Percentiles rank a stretch among this genome's conserved stretches.
These are phyloP conservation scores for Balakata baccata DNA, from an alignment of 345 rosid genomes.

Conservation along the genomic window DNA sequence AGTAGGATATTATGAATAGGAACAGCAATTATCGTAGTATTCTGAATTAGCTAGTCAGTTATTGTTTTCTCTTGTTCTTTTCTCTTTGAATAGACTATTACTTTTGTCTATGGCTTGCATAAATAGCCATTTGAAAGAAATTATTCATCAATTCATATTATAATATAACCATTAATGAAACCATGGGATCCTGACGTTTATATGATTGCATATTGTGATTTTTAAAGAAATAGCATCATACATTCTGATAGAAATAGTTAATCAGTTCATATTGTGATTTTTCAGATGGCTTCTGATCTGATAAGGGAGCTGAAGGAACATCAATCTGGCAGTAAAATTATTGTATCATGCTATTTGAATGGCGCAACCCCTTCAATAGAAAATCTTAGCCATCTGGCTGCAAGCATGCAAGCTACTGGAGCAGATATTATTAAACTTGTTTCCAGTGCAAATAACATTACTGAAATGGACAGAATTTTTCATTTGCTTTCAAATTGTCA, in stretches of 20 bases:
- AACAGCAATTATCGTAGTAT: too few species aligned
- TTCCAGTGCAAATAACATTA: slow-evolving; percentile 40
- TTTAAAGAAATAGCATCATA: too few species aligned
- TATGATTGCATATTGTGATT: slow-evolving; percentile 1
- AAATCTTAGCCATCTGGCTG: slow-evolving; percentile 40
- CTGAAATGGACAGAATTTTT: slow-evolving; percentile 45
- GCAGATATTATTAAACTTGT: slow-evolving; percentile 49
- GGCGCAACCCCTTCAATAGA: slow-evolving; percentile 39
- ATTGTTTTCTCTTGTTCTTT: too few species aligned
- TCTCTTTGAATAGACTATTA: too few species aligned
- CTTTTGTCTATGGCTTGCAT: too few species aligned
- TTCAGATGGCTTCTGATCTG: slow-evolving; percentile 46
- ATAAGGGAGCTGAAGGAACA: slow-evolving; percentile 22
- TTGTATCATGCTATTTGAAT: slow-evolving; percentile 44
- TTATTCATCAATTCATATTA: slow-evolving; percentile 1
- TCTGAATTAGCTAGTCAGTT: too few species aligned
- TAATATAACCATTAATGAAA: neutral
- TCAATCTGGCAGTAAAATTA: slow-evolving; percentile 28
- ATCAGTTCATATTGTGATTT: neutral
- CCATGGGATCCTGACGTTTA: neutral
- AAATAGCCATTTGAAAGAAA: neutral
- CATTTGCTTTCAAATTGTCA: slow-evolving; percentile 35
- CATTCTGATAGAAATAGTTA: too few species aligned
- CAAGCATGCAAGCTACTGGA: slow-evolving; percentile 36
- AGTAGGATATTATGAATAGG: too few species aligned